Evolutionary conservation across 352 stramenopile species (phyloP), one percentile per base, ranked within the genome.

Genomic region (Poterioochromonas sp.): DNA sequence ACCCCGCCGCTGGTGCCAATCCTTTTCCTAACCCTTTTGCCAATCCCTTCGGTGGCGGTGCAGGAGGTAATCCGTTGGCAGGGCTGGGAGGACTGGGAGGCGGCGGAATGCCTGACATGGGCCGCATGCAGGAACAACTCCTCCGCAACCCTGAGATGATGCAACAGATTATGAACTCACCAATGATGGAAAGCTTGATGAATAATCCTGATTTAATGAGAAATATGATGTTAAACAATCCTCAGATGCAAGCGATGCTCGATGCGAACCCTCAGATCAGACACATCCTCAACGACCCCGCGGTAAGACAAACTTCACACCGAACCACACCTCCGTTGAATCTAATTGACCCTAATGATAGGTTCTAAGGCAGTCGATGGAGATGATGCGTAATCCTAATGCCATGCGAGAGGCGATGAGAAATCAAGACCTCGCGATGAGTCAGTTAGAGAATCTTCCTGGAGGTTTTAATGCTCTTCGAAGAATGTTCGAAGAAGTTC

Each of bases 341-440:
- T n/a, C n/a, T n/a, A n/a, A n/a, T n/a, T n/a, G n/a, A n/a, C n/a
- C n/a, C 34, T 68, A 26, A 15, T 15, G 5, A 37, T 26, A 74
- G 41, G 32, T 76, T 69, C 86, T 98, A 64, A 84, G 93, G 32
- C 89, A 97, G 78, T 93, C 88, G 78, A 96, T 98, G 87, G 91
- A 98, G 82, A 95, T 96, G 79, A 97, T 97, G 90, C 89, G 93
- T 62, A 97, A 98, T 83, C 95, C 95, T 20, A 88, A 86, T 3
- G 90, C 90, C 26, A 96, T 97, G 90, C 90, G 93, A 39, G 92
- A 98, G 80, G 95, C 96, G 85, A 97, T 98, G 93, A 88, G 94
- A 2, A 94, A 87, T 84, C 94, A 98, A 82, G 95, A 99, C 85
- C 93, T 96, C 63, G 94, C 94, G 26, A 88, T 99, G 85, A 89